Evolutionary conservation across 139 green algal species (phyloP).

Genomic region (Diplosphaera chodatii): DNA sequence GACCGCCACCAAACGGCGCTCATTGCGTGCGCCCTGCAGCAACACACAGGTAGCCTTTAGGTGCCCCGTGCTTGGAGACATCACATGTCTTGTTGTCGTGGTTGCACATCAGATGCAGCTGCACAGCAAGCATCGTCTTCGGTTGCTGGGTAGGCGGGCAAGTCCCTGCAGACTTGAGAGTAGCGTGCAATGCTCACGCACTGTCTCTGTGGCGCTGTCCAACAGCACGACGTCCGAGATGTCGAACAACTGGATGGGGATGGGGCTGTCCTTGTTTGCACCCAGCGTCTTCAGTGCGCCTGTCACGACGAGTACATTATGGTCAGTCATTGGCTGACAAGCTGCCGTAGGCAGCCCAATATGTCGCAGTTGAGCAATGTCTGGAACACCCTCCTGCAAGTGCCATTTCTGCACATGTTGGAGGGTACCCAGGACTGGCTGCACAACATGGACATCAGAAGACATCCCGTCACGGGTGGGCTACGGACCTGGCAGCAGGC

Average conservation of each 20-base stretch:
- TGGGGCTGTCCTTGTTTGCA: constrained; percentile 83
- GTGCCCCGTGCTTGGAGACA: too few species aligned
- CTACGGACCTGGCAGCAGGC: constrained; percentile 31
- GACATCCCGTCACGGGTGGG: too few species aligned
- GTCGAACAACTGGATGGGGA: constrained; percentile 95
- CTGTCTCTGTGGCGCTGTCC: not conserved
- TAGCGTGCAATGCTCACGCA: not conserved
- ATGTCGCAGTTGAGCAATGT: constrained; percentile 36
- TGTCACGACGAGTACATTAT: constrained; percentile 22
- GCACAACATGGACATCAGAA: not conserved
- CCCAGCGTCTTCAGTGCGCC: constrained; percentile 91
- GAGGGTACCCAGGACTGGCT: not conserved
- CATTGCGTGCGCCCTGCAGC: constrained; percentile 80
- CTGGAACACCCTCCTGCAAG: too few species aligned
- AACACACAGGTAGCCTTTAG: not conserved
- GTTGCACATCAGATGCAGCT: not conserved
- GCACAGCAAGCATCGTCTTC: not conserved
- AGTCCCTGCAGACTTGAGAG: too few species aligned
- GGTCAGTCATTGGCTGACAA: constrained; percentile 33
- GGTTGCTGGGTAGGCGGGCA: too few species aligned
- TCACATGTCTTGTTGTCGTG: constrained; percentile 7
- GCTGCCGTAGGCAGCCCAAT: too few species aligned
- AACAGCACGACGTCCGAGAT: constrained; percentile 78
- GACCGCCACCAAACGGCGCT: constrained; percentile 82
- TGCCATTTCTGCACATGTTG: constrained; percentile 38